Evolutionary conservation across 371 early-diverging fungal species (phyloP).

Genomic region (Rhizomucor miehei): DNA sequence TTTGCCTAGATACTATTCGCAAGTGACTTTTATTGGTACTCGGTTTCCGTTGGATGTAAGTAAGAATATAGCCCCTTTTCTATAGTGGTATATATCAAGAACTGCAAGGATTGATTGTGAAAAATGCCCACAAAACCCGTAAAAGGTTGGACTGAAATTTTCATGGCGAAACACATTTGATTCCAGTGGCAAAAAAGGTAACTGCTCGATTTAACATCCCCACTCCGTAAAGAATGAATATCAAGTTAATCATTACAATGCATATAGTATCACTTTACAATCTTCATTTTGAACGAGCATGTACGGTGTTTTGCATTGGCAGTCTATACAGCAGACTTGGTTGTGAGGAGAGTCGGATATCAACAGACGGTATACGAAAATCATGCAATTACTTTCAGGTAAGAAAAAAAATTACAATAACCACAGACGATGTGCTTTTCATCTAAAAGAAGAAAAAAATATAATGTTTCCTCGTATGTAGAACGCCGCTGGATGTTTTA

Average conservation of each 20-base stretch:
- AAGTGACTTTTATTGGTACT: conserved; percentile 38
- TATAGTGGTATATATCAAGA: background rate
- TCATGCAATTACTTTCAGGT: conserved; percentile 83
- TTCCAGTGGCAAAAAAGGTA: conserved; percentile 13
- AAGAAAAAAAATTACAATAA: conserved; percentile 2
- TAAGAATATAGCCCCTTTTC: background rate
- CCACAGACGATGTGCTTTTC: conserved; percentile 1
- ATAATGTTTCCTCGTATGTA: too few species aligned
- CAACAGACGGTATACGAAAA: conserved; percentile 73
- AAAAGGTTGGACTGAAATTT: conserved; percentile 18
- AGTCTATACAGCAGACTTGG: conserved; percentile 83
- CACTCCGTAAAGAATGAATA: background rate
- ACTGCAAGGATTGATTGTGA: too few species aligned
- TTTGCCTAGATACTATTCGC: conserved; percentile 34
- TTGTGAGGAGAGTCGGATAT: conserved; percentile 56
- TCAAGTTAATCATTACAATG: too few species aligned
- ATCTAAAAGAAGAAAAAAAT: too few species aligned
- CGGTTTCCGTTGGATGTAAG: conserved; percentile 46
- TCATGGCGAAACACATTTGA: conserved; percentile 16
- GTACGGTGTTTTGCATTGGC: conserved; percentile 81
- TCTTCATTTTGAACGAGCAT: conserved; percentile 81
- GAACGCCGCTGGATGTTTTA: conserved; percentile 83
- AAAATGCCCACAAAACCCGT: background rate
- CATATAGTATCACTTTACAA: conserved; percentile 38
- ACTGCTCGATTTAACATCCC: background rate